Evolutionary conservation across 2,329 filamentous ascomycete genomes (phyloP).

Genomic region (Epichloe coenophiala): DNA sequence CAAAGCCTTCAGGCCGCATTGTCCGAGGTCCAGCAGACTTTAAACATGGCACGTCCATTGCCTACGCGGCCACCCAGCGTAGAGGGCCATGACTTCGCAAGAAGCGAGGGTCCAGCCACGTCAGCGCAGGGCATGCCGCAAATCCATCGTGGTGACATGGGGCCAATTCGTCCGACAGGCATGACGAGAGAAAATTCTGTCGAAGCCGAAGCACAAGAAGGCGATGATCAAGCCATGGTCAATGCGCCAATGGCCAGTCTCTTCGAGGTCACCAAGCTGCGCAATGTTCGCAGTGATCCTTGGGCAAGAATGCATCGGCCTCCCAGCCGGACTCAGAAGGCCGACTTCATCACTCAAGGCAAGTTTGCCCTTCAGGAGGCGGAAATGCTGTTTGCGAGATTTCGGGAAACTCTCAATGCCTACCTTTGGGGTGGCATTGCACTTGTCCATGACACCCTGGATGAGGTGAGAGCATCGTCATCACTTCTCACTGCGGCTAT

Average conservation of each 20-base stretch:
- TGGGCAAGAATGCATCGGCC: slow-evolving; percentile 9
- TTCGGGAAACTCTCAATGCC: slow-evolving; percentile 16
- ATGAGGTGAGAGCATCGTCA: slow-evolving; percentile 16
- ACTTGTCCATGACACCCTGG: slow-evolving; percentile 15
- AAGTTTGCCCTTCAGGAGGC: slow-evolving; percentile 15
- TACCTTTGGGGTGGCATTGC: slow-evolving; percentile 21
- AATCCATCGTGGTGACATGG: not conserved
- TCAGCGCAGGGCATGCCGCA: not conserved
- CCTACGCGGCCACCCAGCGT: not conserved
- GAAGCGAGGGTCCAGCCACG: not conserved
- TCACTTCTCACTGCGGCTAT: slow-evolving; percentile 17
- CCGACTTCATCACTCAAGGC: slow-evolving; percentile 18
- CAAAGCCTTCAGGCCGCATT: slow-evolving; percentile 14
- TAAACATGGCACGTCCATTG: slow-evolving; percentile 8
- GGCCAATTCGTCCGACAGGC: slow-evolving; percentile 10
- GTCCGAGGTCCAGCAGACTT: slow-evolving; percentile 12
- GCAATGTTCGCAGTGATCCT: slow-evolving; percentile 20
- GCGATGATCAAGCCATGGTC: slow-evolving; percentile 16
- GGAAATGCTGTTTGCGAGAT: slow-evolving; percentile 15
- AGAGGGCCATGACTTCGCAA: not conserved
- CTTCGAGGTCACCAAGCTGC: slow-evolving; percentile 19
- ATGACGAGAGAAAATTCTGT: slow-evolving; percentile 21
- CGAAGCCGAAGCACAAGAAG: slow-evolving; percentile 10
- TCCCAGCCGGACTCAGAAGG: slow-evolving; percentile 6
- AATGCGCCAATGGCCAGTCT: slow-evolving; percentile 20